Evolutionary conservation across 2,329 filamentous ascomycete genomes (phyloP), one percentile per base, ranked within the genome.

Genomic region (Cyclaneusma minus): DNA sequence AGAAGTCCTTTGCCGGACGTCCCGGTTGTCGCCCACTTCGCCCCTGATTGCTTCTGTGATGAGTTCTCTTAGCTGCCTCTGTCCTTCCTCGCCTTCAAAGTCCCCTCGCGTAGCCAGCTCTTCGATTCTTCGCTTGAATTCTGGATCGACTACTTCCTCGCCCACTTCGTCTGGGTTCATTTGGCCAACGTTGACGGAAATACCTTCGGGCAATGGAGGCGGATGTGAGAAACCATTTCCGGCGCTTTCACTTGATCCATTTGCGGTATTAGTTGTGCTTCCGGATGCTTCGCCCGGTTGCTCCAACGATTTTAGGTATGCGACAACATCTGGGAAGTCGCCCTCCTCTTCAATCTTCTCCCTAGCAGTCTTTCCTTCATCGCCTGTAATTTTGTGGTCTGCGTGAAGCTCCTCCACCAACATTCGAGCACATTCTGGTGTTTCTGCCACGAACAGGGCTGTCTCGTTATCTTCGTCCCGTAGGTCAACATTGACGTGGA

Each of bases 401-500:
- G 79, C 68, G 4, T 73, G 69, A 3, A 95, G 60, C 49, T 93
- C 83, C 43, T 91, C 82, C 3, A 95, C 68, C 6, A 98, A 60
- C 27, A 75, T 67, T 40, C 68, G 69, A 12, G 87, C 87, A 22
- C 83, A 75, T 4, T 80, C 74, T 25, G 78, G 60, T 0, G 71
- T 81, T 52, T 98, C 89, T 15, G 75, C 72, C n/a, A 84, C 82
- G 45, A 93, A 98, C 4, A 98, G 60, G n/a, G 87, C 79, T 2
- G 87, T 94, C 54, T 98, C 89, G 30, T 74, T 69, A 48, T 98
- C 89, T 49, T 93, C 82, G 47, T 98, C 89, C 38, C 67, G 68
- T 27, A 94, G 58, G 47, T 94, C 76, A 24, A 84, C 68, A 33
- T 85, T 60, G 13, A 87, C 85, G 8, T 71, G 55, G 52, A 85